Evolutionary conservation across 352 stramenopile genomes (phyloP), one percentile per base, ranked within the genome.

Genomic region (Phytopythium mirpurense): DNA sequence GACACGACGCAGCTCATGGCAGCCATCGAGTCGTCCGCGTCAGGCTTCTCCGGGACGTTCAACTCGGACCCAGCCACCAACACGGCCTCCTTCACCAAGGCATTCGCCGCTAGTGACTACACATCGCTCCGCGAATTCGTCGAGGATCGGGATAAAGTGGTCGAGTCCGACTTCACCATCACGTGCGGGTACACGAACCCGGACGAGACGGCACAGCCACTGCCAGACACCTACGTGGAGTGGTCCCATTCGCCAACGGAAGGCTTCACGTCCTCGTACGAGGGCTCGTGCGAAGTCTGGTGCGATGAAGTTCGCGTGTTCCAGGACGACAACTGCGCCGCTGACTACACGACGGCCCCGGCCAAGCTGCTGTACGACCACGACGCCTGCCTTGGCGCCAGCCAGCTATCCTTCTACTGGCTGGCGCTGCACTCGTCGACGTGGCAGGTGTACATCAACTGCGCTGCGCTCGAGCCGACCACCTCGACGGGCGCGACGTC

Each of bases 1-100:
- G 68, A 78, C 43, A 65, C 60, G 32, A 78, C 71, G 12, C 68
- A 70, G 36, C 78, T 72, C 43, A 47, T 67, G 23, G 62, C 59
- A 1, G 74, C 68, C n/a, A 78, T 78, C 42, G 59, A 73, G 40
- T 41, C 65, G 23, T 63, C 36, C 9, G 34, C 62, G 32, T 68
- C 65, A 18, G 59, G 65, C 0, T 54, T 70, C 40, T 57, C 52
- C 7, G 62, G 62, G 16, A 62, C 55, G 9, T 74, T 67, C 46
- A 62, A 49, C 14, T 56, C 56, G 3, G 63, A 56, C 18, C 56
- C 65, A 26, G 36, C 58, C 10, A 51, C 40, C 21, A 66, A 66
- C 50, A 54, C 56, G 32, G 49, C 40, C 19, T 44, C 59, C 1
- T 67, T 63, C 41, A 57, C 37, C n/a, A 45, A 32, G 19, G 60